Base-by-base conservation (phyloP, 2,329 filamentous ascomycete genomes). In the Emmonsiellopsis sp. region DNA sequence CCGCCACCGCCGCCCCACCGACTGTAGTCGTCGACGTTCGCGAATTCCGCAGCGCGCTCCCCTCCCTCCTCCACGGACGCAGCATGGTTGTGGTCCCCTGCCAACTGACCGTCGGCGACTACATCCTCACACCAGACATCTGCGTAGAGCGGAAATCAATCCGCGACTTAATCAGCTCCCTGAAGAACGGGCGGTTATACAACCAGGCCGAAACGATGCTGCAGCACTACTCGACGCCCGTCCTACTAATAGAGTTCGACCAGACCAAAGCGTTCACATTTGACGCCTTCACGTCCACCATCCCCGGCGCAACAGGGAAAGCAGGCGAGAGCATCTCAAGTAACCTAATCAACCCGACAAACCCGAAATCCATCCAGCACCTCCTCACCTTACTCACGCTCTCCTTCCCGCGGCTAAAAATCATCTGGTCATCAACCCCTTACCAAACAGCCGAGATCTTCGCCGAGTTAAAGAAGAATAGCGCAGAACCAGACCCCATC, bases 391-490 rank as follows among this genome's bases (percentile, higher is more conserved):
- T 97, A 44, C 79, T 98, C 17, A 96, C 91, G 0, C 80, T 98
- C 5, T 88, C 92, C 0, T 98, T 97, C 62, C 93, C 93, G 0
- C 83, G 83, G 21, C 78, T 98, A 48, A 86, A 88, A 59, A 87
- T 98, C 61, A 89, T 98, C 61, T 98, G 93, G 93, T 93, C 87
- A 7, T 88, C 83, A 7, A 90, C 86, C 9, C 92, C 93, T 0
- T 95, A 95, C 65, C 91, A 98, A 69, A 97, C 93, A 0, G 93
- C 93, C 1, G 91, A 97, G 73, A 97, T 98, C 57, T 97, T 98
- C 67, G 86, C 91, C 62, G 85, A 89, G 60, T 80, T 98, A 52
- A 98, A 98, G 74, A 86, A 89, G 60, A 86, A 90, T 62, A 86
- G 92, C 61, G 78, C 85, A 2, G 93, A 98, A 70, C 93, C 93